phyloP scores from a whole-genome alignment of 108 stramenopile genomes.

The Halocafeteria seosinensis region DNA sequence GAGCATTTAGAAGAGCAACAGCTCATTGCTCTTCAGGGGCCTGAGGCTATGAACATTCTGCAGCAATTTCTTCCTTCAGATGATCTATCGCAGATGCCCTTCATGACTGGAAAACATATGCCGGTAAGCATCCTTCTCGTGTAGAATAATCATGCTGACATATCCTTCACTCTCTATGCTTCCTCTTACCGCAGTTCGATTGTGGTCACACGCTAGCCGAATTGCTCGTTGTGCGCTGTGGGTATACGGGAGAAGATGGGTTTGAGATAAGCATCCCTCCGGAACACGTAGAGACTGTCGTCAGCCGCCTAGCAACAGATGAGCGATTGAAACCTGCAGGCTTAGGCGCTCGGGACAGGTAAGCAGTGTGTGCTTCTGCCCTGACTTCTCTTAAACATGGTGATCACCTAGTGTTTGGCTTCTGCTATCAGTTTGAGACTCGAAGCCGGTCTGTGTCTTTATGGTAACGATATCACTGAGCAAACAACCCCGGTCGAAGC shows the following conservation, averaged over 20 bases:
- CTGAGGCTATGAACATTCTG: conserved; percentile 64
- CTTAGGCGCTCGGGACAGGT: conserved; percentile 87
- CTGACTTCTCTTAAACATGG: too few species aligned
- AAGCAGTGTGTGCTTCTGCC: too few species aligned
- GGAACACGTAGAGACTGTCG: conserved; percentile 17
- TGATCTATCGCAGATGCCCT: conserved; percentile 64
- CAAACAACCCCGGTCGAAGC: conserved; percentile 79
- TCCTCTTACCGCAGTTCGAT: too few species aligned
- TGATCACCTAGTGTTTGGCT: too few species aligned
- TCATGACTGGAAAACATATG: conserved; percentile 69
- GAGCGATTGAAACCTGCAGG: conserved; percentile 67
- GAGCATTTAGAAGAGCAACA: conserved; percentile 71
- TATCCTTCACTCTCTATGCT: too few species aligned
- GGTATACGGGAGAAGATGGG: conserved; percentile 98
- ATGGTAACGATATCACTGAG: conserved; percentile 87
- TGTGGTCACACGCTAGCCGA: conserved; percentile 44
- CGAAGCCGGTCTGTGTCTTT: conserved; percentile 93
- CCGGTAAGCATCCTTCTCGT: too few species aligned
- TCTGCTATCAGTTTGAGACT: too few species aligned
- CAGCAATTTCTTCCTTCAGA: conserved; percentile 55
- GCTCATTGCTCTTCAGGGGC: conserved; percentile 82
- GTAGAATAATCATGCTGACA: too few species aligned
- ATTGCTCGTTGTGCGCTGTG: conserved; percentile 80
- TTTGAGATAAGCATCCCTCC: conserved; percentile 79
- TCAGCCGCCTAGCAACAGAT: conserved; percentile 12